Base-by-base conservation (phyloP, 1,284 basidiomycete genomes). In the Cerrena zonata region DNA sequence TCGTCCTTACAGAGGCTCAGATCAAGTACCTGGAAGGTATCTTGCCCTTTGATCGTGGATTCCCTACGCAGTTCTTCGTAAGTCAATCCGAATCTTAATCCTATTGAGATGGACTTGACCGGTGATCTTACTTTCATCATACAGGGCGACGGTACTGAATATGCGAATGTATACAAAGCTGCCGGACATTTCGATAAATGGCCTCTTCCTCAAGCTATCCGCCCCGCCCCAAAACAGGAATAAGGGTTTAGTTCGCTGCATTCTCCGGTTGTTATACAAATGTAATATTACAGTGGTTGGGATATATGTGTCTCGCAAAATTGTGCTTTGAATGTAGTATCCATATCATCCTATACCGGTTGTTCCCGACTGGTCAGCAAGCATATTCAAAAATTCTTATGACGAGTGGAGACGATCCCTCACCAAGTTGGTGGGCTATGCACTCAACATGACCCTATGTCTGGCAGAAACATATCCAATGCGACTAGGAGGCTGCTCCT, bases 21-120 rank as follows among this genome's bases (percentile, higher is more conserved):
- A 70, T 79, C 50, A 53, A 63, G 46, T 63, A 64, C 43, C 47
- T 78, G 4, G 76, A 77, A 47, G 63, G 59, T 13, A 55, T 70
- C 11, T 3, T 66, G 4, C 62, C 67, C 0, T 74, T 76, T 55
- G 66, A 74, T 36, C 53, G 49, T 7, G 76, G 74, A 1, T 77
- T 77, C 61, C 75, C 74, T 1, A 47, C 54, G 43, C 45, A 25
- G 4, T 44, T 72, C 45, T 67, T 75, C 18, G 73, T 76, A 39
- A 54, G 73, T 66, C 4, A 3, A n/a, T 34, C 15, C 7, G 7
- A 34, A 18, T 18, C 26, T 22, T 21, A 18, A 27, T 34, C 39
- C 7, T 15, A 18, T 18, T 48, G 47, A 22, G 15, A 34, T n/a
- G n/a, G n/a, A n/a, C n/a, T n/a, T n/a, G n/a, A n/a, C n/a, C n/a